Base-by-base conservation (phyloP, 176 grass and related monocot genomes). In the Tillandsia leiboldiana region DNA sequence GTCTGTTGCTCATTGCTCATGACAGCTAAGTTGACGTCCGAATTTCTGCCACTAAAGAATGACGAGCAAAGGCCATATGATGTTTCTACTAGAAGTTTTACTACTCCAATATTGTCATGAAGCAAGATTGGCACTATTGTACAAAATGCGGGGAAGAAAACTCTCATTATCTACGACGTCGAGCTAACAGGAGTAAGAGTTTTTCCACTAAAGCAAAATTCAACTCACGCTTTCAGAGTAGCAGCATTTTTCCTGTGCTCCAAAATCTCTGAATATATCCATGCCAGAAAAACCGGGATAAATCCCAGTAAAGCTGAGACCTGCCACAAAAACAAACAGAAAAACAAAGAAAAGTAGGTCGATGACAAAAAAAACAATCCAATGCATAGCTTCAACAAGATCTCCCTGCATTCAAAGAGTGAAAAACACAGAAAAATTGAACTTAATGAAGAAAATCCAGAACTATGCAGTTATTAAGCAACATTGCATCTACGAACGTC, bases 261-360 rank as follows among this genome's bases (percentile, higher is more conserved):
- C 51, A 99, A 75, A 53, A 87, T 66, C 62, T 99, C 94, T 1
- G 90, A 75, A 74, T 93, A 93, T 0, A 81, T 33, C 94, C 90
- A 99, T 28, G 87, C 87, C 8, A 83, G 47, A 51, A 99, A 85
- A 77, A 93, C 68, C 71, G 87, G 91, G 67, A 93, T 70, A 66
- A 93, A 90, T 23, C 89, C 94, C 20, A 99, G 78, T 78, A 93
- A 80, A 73, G 77, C 70, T 51, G 89, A 90, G 47, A 84, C 78
- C 94, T 99, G 81, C 28, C 47, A 78, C 49, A 12, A 51, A 73
- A 22, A 62, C 24, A 65, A 20, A 70, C 0, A 12, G 3, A 51
- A 11, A 51, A 69, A 69, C n/a, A 10, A 69, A 26, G 20, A 53
- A 70, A 70, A 59, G n/a, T 42, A 42, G 5, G 33, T 42, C 6